A percentile compares a stretch with the other conserved stretches of the same genome.
phyloP scores from a whole-genome alignment of 2,329 filamentous ascomycete species.

The Alternaria sp. region DNA sequence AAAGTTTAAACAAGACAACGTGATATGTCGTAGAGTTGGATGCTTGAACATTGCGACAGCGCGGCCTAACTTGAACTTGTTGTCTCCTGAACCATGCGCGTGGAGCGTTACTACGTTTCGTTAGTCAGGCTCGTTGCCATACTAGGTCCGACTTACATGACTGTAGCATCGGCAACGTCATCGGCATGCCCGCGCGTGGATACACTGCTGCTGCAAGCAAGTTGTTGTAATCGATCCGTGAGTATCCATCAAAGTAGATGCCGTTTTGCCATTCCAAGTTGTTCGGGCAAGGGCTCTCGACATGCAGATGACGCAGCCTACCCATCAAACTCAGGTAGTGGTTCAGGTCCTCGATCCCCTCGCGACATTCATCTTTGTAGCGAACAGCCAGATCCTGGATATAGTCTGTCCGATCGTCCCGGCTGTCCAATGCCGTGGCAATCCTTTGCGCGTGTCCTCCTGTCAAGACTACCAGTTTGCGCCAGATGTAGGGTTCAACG shows the following conservation, averaged over 20 bases:
- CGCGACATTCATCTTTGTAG: constrained; percentile 28
- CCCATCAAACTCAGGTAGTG: constrained; percentile 33
- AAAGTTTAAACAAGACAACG: constrained; percentile 44
- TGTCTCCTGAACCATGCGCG: constrained; percentile 35
- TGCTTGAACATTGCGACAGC: constrained; percentile 41
- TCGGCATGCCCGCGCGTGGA: constrained; percentile 17
- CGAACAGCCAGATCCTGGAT: constrained; percentile 41
- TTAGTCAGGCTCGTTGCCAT: constrained; percentile 9
- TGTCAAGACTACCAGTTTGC: constrained; percentile 32
- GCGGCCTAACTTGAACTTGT: constrained; percentile 35
- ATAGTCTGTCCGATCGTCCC: constrained; percentile 29
- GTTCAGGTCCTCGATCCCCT: constrained; percentile 41
- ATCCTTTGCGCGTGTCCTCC: constrained; percentile 35
- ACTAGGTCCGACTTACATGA: constrained; percentile 30
- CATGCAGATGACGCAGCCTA: constrained; percentile 37
- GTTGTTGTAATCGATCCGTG: constrained; percentile 41
- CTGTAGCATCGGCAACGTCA: constrained; percentile 36
- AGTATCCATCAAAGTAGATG: constrained; percentile 34
- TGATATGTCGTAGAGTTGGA: constrained; percentile 40
- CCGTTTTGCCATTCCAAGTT: constrained; percentile 38
- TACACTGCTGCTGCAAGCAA: constrained; percentile 35
- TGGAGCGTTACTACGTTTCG: constrained; percentile 38
- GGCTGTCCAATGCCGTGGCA: constrained; percentile 28
- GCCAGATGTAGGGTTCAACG: constrained; percentile 45
- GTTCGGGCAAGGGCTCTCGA: constrained; percentile 47